Percentiles rank a stretch among this genome's conserved stretches.
These are phyloP conservation scores for Fusarium gaditjirri DNA, from an alignment of 2,329 filamentous ascomycete species.

Conservation along the genomic window DNA sequence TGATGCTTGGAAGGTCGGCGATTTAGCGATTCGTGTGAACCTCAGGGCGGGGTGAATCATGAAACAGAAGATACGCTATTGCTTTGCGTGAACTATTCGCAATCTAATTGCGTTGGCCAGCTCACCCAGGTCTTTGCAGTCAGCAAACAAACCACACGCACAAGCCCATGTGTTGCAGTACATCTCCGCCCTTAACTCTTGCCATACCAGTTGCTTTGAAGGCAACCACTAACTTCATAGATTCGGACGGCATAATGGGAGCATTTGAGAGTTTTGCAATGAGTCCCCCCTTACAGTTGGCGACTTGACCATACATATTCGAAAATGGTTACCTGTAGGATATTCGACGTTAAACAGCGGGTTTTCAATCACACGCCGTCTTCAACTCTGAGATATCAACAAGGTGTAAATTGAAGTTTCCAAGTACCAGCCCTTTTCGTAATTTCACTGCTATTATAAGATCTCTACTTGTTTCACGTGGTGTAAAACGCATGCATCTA, in stretches of 20 bases:
- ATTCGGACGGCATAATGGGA: neutral
- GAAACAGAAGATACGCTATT: neutral
- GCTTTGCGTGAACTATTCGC: neutral
- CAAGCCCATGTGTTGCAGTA: neutral
- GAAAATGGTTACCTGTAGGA: no score
- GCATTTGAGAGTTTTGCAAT: neutral
- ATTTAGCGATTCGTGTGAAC: neutral
- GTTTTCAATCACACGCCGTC: neutral
- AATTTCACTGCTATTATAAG: no score
- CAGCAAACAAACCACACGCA: neutral
- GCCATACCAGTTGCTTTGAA: neutral
- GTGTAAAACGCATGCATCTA: no score
- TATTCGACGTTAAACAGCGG: no score
- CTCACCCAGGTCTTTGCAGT: neutral
- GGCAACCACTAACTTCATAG: neutral
- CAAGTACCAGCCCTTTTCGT: no score
- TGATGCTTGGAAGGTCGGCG: neutral
- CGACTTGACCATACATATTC: neutral
- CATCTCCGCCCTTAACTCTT: neutral
- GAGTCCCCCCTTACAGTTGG: neutral
- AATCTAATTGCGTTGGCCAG: neutral
- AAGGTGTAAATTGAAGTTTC: fast-evolving
- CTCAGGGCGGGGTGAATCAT: neutral
- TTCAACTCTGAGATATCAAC: neutral
- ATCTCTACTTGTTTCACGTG: no score